These are phyloP conservation scores for Jackrogersella multiformis DNA, from an alignment of 495 filamentous ascomycete species.

Conservation along the genomic window DNA sequence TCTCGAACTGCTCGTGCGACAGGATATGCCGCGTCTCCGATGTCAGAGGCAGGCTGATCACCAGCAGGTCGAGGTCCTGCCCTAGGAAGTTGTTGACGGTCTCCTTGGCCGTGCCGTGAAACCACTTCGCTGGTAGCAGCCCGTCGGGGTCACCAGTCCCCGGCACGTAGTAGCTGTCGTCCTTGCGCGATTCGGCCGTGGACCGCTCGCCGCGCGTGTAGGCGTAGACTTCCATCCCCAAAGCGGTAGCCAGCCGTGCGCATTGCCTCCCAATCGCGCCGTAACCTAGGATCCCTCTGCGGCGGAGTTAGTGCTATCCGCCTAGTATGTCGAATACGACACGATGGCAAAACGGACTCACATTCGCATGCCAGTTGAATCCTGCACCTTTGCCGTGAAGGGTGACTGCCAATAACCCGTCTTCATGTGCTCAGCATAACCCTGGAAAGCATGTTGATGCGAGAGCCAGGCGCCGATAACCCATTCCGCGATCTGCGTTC, in stretches of 20 bases:
- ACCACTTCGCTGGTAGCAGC: constrained; percentile 74
- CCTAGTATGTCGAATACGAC: not conserved
- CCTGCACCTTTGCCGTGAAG: constrained; percentile 26
- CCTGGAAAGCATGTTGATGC: constrained; percentile 44
- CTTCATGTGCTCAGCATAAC: constrained; percentile 29
- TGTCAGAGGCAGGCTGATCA: constrained; percentile 77
- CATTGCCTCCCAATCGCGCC: constrained; percentile 69
- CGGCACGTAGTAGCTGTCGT: constrained; percentile 73
- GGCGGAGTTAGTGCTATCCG: not conserved
- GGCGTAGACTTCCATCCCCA: constrained; percentile 82
- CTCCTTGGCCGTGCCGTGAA: constrained; percentile 67
- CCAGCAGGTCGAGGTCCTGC: constrained; percentile 74
- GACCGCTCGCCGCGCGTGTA: constrained; percentile 72
- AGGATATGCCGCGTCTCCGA: constrained; percentile 70
- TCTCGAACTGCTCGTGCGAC: constrained; percentile 69
- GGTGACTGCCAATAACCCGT: constrained; percentile 32
- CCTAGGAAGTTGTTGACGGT: constrained; percentile 70
- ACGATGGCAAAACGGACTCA: constrained; percentile 13
- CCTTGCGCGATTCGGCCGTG: constrained; percentile 61
- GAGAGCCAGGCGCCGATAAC: constrained; percentile 53
- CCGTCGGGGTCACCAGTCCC: constrained; percentile 82
- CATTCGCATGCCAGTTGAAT: constrained; percentile 50
- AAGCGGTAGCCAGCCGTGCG: constrained; percentile 69
- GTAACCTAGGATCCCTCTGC: constrained; percentile 53
- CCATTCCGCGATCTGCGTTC: constrained; percentile 58